phyloP scores from a whole-genome alignment of 345 rosid species.

The Arabis hirsuta region DNA sequence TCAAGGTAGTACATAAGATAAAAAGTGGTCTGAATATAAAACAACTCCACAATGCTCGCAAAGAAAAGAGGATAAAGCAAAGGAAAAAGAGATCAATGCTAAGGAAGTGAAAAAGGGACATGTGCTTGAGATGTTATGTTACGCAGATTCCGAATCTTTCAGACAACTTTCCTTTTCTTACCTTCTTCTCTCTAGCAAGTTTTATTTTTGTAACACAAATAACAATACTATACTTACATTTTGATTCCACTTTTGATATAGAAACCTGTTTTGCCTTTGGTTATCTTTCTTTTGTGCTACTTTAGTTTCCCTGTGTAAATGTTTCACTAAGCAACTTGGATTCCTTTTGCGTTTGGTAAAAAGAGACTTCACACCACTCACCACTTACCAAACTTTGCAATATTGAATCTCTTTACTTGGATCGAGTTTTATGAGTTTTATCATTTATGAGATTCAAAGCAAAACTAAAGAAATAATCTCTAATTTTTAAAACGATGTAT shows the following conservation, averaged over 20 bases:
- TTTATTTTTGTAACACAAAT: background rate
- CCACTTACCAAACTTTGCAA: slow-evolving; percentile 36
- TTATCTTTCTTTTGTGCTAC: slow-evolving; percentile 25
- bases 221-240: slow-evolving; percentile 8
- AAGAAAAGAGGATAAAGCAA: slow-evolving; percentile 29
- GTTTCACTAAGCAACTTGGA: slow-evolving; percentile 47
- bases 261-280: slow-evolving; percentile 28
- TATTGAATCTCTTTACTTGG: slow-evolving; percentile 18
- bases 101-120: slow-evolving; percentile 30
- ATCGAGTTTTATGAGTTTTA: slow-evolving; percentile 4
- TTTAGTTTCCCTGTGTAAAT: slow-evolving; percentile 25
- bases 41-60: slow-evolving; percentile 44
- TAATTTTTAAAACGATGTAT: background rate
- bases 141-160: slow-evolving; percentile 43
- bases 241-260: slow-evolving; percentile 27
- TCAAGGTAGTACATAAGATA: slow-evolving; percentile 21
- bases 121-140: slow-evolving; percentile 42
- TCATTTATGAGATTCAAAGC: slow-evolving; percentile 18
- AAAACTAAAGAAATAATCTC: background rate
- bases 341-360: slow-evolving; percentile 44
- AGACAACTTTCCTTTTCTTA: slow-evolving; percentile 10
- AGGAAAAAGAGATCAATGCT: slow-evolving; percentile 20
- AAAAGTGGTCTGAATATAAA: slow-evolving; percentile 24
- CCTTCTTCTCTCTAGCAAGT: background rate
- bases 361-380: slow-evolving; percentile 39